Base-by-base conservation (phyloP, 2,329 filamentous ascomycete genomes). In the Calonectria leucothoes region DNA sequence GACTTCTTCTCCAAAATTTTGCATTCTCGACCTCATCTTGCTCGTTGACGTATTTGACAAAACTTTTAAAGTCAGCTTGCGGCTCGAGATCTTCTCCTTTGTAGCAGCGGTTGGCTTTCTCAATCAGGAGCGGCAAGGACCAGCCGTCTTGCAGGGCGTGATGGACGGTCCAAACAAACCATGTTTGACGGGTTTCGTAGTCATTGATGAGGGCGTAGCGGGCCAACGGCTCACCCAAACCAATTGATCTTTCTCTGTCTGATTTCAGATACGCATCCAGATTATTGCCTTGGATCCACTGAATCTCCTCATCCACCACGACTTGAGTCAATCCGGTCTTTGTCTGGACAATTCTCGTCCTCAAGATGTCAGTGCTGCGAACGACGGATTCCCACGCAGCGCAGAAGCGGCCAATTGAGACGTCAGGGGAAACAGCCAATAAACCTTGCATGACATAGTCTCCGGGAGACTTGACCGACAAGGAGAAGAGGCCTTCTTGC, bases 341-440 rank as follows among this genome's bases (percentile, higher is more conserved):
- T 7, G 5, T 86, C 31, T 88, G 86, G 0, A 88, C 82, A 55
- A 89, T 86, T 49, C 87, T 83, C 0, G 87, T 87, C 4, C 88
- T 83, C 14, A 89, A 79, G 35, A 88, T 87, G 2, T 75, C 52
- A 1, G 61, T 57, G 3, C 25, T 12, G 1, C 51, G 31, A 12
- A 66, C 39, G 0, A 73, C 69, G 1, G 65, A 17, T 10, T 76
- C 52, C 77, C 74, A 78, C 10, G 78, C 74, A 0, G 15, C 12
- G 3, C 68, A 33, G 20, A 81, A 72, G 6, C 25, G 15, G 1
- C 66, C 33, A 1, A 78, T 17, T 4, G 69, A 20, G 7, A 78
- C 37, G 11, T 70, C 61, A 0, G 33, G 17, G n/a, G 73, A 35
- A 2, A 81, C 48, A 17, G 75, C 69, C 12, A 78, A 57, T 7